Evolutionary conservation across 441 rosid species (phyloP).

Genomic region (Sinapis alba): DNA sequence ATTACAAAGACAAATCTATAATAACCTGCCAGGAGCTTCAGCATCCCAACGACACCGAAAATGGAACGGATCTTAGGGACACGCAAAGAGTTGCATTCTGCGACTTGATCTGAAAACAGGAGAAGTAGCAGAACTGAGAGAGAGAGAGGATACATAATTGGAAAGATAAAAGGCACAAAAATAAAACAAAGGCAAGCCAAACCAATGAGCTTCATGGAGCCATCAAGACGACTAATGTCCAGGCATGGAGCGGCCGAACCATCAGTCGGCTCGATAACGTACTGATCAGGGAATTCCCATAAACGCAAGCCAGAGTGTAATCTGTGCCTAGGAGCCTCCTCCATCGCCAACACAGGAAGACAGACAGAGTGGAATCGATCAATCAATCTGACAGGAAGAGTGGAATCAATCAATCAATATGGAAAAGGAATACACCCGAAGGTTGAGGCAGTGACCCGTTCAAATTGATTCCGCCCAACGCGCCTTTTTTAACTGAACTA

Average conservation of each 20-base stretch:
- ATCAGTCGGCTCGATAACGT: conserved; percentile 80
- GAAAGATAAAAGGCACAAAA: background rate
- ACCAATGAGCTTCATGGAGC: conserved; percentile 72
- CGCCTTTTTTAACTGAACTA: background rate
- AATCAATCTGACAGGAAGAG: background rate
- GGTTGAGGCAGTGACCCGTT: conserved; percentile 25
- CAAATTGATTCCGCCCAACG: conserved; percentile 12
- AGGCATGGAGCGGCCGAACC: conserved; percentile 67
- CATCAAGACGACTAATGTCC: conserved; percentile 64
- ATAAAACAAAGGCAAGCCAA: conserved; percentile 1
- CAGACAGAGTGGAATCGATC: background rate
- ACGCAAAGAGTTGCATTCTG: conserved; percentile 73
- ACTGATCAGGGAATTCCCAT: conserved; percentile 95
- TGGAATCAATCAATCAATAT: background rate
- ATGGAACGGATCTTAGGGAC: conserved; percentile 84
- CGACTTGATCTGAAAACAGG: conserved; percentile 58
- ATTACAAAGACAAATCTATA: background rate
- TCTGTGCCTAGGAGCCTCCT: conserved; percentile 77
- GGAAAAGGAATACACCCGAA: background rate
- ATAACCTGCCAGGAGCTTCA: conserved; percentile 91
- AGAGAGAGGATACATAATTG: background rate
- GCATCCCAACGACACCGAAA: conserved; percentile 89
- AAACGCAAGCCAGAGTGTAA: conserved; percentile 72
- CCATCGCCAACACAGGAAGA: conserved; percentile 44
- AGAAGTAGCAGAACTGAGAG: background rate